Percentiles rank a stretch among this genome's conserved stretches.
Conservation (phyloP, 345 rosid genomes). For the Eucalyptus victrix region DNA sequence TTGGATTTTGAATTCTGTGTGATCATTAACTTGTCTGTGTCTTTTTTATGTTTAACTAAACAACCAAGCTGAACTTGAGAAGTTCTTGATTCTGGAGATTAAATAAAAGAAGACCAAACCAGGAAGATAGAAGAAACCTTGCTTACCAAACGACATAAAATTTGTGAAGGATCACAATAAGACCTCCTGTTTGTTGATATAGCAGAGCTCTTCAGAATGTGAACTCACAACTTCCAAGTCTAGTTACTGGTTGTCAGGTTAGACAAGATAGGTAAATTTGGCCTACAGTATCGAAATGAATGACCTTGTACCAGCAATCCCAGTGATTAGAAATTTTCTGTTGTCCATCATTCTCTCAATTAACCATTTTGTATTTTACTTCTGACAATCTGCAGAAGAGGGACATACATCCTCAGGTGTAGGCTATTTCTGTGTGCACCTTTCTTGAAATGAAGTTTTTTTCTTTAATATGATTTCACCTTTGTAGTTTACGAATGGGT, state of each 20-base stretch:
- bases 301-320: background rate
- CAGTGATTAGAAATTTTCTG: background rate
- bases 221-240: background rate
- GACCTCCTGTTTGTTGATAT: background rate
- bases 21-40: background rate
- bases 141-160: background rate
- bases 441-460: background rate
- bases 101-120: background rate
- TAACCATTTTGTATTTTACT: background rate
- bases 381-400: background rate
- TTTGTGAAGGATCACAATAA: background rate
- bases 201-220: background rate
- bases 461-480: background rate
- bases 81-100: background rate
- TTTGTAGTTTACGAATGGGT: background rate
- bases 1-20: background rate
- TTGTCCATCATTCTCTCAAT: background rate
- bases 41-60: background rate
- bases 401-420: background rate
- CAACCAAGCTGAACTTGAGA: background rate
- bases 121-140: background rate
- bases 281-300: background rate
- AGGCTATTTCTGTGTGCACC: background rate
- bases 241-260: background rate
- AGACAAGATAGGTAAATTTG: background rate